These are phyloP conservation scores for Amanita phalloides DNA, from an alignment of 768 basidiomycete genomes.

Conservation along the genomic window DNA sequence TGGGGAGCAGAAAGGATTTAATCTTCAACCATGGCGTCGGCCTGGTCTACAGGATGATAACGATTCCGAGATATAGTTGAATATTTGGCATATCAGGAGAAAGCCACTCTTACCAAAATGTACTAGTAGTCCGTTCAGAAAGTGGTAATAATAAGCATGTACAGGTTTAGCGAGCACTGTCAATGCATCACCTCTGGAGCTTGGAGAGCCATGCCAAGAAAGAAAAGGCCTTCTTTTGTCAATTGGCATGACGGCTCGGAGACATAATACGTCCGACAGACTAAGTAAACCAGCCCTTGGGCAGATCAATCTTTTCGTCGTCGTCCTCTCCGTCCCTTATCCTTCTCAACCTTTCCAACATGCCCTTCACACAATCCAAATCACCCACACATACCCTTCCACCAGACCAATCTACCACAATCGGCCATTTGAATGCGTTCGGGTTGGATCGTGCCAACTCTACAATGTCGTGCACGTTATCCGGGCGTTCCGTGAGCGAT, in stretches of 20 bases:
- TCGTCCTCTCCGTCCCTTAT: conserved; percentile 55
- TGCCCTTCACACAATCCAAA: conserved; percentile 54
- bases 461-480: conserved; percentile 31
- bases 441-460: conserved; percentile 46
- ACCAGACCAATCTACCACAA: conserved; percentile 69
- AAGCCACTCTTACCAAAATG: too few species aligned
- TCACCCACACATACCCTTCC: conserved; percentile 60
- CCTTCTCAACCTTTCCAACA: conserved; percentile 56
- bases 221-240: too few species aligned
- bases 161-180: too few species aligned
- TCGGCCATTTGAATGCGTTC: conserved; percentile 61
- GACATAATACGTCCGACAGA: too few species aligned
- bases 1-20: neutral
- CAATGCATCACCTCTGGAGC: too few species aligned
- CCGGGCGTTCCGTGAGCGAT: conserved; percentile 25
- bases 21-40: neutral
- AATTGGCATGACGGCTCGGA: too few species aligned
- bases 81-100: too few species aligned
- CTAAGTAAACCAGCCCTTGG: conserved; percentile 47
- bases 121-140: too few species aligned
- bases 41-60: too few species aligned
- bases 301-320: conserved; percentile 28
- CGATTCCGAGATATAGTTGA: too few species aligned
- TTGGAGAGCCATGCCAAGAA: too few species aligned
- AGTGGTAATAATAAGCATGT: too few species aligned